These are phyloP conservation scores for Brassica balearica DNA, from an alignment of 441 rosid genomes.

Conservation along the genomic window DNA sequence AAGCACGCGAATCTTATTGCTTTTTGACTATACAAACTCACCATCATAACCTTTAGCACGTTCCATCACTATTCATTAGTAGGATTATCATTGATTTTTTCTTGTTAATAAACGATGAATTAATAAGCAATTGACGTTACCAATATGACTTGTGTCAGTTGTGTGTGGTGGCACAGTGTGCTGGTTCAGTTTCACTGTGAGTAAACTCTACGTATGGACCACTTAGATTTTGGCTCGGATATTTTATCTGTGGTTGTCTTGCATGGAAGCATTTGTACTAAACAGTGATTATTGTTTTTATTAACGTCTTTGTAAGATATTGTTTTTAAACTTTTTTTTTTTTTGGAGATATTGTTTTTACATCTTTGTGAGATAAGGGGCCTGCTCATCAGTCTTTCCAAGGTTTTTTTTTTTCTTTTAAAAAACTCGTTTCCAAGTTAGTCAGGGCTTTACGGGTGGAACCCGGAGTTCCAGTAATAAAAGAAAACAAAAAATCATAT, in stretches of 20 bases:
- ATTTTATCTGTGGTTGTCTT: background rate
- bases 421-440: background rate
- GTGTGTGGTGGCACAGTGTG: background rate
- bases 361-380: background rate
- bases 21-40: slow-evolving; percentile 33
- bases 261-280: background rate
- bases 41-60: slow-evolving; percentile 35
- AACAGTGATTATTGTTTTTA: background rate
- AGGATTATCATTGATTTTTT: slow-evolving; percentile 1
- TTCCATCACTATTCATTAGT: slow-evolving; percentile 27
- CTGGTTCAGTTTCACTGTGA: background rate
- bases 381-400: background rate
- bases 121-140: background rate
- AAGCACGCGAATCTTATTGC: slow-evolving; percentile 38
- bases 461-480: background rate
- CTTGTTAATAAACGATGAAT: slow-evolving; percentile 14
- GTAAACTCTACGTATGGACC: background rate
- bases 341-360: background rate
- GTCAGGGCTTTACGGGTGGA: background rate
- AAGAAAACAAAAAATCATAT: background rate
- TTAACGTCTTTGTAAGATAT: too few relatives aligned
- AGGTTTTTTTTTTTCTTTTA: too few relatives aligned
- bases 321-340: too few relatives aligned
- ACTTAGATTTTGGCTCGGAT: background rate
- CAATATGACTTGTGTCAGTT: background rate